Base-by-base conservation (phyloP, 495 filamentous ascomycete genomes). In the Chaetomium fimeti region DNA sequence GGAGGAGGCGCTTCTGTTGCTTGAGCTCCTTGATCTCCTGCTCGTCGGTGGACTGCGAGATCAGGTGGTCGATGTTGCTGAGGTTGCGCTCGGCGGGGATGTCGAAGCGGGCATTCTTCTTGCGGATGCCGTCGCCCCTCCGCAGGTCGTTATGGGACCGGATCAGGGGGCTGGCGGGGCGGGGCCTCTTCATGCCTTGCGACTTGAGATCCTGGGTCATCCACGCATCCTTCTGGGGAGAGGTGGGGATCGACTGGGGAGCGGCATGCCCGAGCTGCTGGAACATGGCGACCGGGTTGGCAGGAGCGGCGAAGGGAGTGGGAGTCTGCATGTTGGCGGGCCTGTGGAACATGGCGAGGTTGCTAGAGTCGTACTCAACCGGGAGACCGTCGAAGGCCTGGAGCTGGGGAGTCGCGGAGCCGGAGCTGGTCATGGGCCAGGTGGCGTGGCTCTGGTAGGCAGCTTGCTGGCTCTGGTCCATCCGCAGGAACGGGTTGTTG, bases 21-120 rank as follows among this genome's bases (percentile, higher is more conserved):
- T 98, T 98, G 70, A 98, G 82, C 77, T 98, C 93, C 82, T 97
- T 98, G 78, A 96, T 89, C 80, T 94, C 89, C 64, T 95, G 89
- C 68, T 98, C 94, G 69, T 98, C 91, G 55, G 80, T 89, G 22
- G 92, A 93, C 75, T 90, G 86, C 38, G 87, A 84, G 78, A 99
- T 97, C 70, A 98, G 79, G 59, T 90, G 85, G 75, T 99, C 94
- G 79, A 99, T 98, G 76, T 96, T 98, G 80, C 84, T 87, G 65
- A 98, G 84, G 68, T 90, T 98, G 49, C 93, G 85, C 79, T 97
- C 95, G 13, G 90, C 87, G 5, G 94, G 94, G 65, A 99, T 98
- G 73, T 98, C 94, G 77, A 99, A 97, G 53, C 95, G 89, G 68
- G 93, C 93, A 71, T 99, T 99, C 89, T 97, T 98, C 88, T 99